Evolutionary conservation across 495 filamentous ascomycete genomes (phyloP), one percentile per base, ranked within the genome.

Genomic region (Echria macrotheca): DNA sequence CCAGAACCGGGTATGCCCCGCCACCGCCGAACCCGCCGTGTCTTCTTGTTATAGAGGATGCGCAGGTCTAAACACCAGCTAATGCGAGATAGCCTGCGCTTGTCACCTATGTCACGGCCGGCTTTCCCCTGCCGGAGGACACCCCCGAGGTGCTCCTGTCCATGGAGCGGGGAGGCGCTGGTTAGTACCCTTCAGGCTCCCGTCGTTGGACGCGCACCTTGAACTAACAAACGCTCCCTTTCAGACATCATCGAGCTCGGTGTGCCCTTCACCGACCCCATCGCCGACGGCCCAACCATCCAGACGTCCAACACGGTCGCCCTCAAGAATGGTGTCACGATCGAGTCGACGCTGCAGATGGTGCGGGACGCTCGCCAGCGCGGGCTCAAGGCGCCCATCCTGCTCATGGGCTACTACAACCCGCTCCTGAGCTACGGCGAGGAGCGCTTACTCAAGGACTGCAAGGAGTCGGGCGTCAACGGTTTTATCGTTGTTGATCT

Each of bases 401-500:
- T 99, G 48, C 76, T 99, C 53, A 99, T 99, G 93, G 93, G 93
- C 47, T 99, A 99, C 78, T 99, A 95, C 68, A 99, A 99, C 69
- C 93, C 93, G 1, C 70, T 97, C 41, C 72, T 96, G 38, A 85
- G 80, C 56, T 97, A 97, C 61, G 94, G 94, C 50, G 93, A 97
- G 69, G 88, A 94, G 70, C 75, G 76, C 41, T 81, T 97, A 65
- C 72, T 99, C 29, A 74, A 77, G 46, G 91, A 99, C 66, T 89
- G 89, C 60, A 82, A 85, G 60, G 80, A 83, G 35, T 87, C 87
- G 15, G 89, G 89, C 39, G 85, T 93, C 60, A 96, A 96, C 71
- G 93, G 93, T 38, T 99, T 97, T 67, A 97, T 99, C 56, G 82
- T 97, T 63, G 94, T 96, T 44, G 93, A 99, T 67, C 66, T 99